Evolutionary conservation across 2,329 filamentous ascomycete genomes (phyloP).

Genomic region (Alternaria panax): DNA sequence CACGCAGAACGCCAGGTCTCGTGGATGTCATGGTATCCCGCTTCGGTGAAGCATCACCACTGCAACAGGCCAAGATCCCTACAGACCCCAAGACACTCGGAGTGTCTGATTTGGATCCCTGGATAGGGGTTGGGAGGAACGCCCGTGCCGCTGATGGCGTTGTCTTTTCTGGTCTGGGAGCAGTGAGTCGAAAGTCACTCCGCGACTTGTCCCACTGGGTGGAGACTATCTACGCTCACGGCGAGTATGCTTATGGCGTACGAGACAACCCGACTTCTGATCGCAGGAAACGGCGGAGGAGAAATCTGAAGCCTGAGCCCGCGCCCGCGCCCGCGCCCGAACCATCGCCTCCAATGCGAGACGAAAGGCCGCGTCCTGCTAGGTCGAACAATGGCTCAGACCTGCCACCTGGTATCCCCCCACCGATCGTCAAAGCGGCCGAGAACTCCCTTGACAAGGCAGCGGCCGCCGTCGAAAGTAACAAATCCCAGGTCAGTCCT

Average conservation of each 20-base stretch:
- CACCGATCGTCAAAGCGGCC: slow-evolving; percentile 55
- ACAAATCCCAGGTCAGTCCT: slow-evolving; percentile 20
- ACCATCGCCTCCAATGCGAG: slow-evolving; percentile 6
- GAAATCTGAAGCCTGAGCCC: slow-evolving; percentile 34
- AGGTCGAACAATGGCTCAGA: slow-evolving; percentile 10
- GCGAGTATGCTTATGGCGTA: slow-evolving; percentile 84
- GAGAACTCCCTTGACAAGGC: slow-evolving; percentile 56
- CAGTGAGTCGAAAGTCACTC: slow-evolving; percentile 74
- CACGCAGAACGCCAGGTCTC: slow-evolving; percentile 79
- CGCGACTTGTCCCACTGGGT: slow-evolving; percentile 83
- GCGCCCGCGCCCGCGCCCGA: slow-evolving; percentile 8
- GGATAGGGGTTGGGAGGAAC: slow-evolving; percentile 76
- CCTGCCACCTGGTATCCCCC: slow-evolving; percentile 53
- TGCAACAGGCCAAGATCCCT: slow-evolving; percentile 35
- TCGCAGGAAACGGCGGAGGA: slow-evolving; percentile 59
- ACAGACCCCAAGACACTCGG: slow-evolving; percentile 32
- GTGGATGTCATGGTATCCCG: slow-evolving; percentile 87
- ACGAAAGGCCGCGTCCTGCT: slow-evolving; percentile 7
- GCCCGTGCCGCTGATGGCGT: slow-evolving; percentile 79
- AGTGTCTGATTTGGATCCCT: slow-evolving; percentile 55
- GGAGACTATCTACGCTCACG: slow-evolving; percentile 85
- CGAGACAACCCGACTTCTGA: slow-evolving; percentile 76
- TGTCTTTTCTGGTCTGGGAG: slow-evolving; percentile 82
- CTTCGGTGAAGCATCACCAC: slow-evolving; percentile 69
- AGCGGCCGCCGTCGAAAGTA: slow-evolving; percentile 46